Conservation (phyloP, 2,329 filamentous ascomycete genomes). For the Elsinoe batatas region DNA sequence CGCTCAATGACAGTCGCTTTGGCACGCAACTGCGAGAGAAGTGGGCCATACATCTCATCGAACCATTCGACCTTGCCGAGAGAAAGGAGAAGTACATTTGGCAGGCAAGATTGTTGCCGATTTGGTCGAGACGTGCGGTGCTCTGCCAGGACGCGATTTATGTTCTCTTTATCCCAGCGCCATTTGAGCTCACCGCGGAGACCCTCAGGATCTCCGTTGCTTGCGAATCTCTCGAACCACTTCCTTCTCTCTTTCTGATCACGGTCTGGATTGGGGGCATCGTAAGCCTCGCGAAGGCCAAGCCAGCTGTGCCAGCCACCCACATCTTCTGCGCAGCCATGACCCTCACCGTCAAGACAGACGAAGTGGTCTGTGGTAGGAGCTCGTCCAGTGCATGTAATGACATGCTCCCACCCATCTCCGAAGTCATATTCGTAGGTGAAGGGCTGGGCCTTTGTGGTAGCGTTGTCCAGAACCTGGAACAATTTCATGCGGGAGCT, state of each 20-base stretch:
- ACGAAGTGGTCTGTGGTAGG: slow-evolving; percentile 16
- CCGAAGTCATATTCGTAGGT: slow-evolving; percentile 23
- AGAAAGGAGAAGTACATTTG: neutral
- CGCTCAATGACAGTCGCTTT: too few relatives aligned
- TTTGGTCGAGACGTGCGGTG: neutral
- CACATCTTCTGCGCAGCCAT: slow-evolving; percentile 26
- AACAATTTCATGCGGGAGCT: neutral
- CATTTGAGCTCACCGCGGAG: slow-evolving; percentile 18
- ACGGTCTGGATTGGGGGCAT: slow-evolving; percentile 17
- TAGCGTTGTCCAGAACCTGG: neutral
- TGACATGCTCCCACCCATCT: slow-evolving; percentile 23
- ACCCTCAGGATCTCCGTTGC: slow-evolving; percentile 21
- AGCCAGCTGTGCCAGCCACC: slow-evolving; percentile 24
- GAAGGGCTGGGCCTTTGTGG: neutral
- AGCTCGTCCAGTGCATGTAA: slow-evolving; percentile 18
- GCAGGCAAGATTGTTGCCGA: neutral
- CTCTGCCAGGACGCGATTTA: slow-evolving; percentile 11
- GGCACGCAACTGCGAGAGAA: too few relatives aligned
- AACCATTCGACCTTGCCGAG: neutral
- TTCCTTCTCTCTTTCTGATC: slow-evolving; percentile 22
- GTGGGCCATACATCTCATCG: too few relatives aligned
- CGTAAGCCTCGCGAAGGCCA: slow-evolving; percentile 25
- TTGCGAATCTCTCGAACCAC: slow-evolving; percentile 24
- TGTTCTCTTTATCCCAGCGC: slow-evolving; percentile 18
- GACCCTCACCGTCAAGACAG: slow-evolving; percentile 23